Base-by-base conservation (phyloP, 768 basidiomycete species). In the Tricholoma matsutake region DNA sequence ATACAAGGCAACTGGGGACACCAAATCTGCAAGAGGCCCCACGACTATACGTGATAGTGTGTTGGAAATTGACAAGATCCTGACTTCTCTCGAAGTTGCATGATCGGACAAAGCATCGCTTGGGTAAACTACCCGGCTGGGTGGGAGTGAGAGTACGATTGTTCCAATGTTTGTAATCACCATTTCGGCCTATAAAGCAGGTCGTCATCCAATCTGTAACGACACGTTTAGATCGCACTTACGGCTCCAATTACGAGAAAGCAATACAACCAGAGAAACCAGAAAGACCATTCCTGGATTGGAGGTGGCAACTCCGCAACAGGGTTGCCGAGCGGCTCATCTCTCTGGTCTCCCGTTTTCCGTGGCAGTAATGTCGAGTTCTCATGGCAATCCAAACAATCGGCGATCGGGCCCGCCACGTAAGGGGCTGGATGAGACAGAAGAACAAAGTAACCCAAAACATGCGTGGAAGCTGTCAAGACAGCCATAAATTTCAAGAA, bases 141-240 rank as follows among this genome's bases (percentile, higher is more conserved):
- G 67, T 8, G 85, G 83, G 35, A 92, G 80, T 13, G 91, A 86
- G 4, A 87, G 73, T 13, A 88, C 81, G 55, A 93, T 88, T 1
- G 88, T 85, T 37, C 90, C 91, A 52, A 94, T 86, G 67, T 92
- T 94, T 18, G 90, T 87, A 18, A 93, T 86, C 20, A 94, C 79
- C 90, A 91, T 92, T 71, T 92, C 91, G 51, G 82, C 83, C 88
- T 91, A 41, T 8, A 47, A 10, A 31, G 41, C 54, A 16, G 59
- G n/a, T n/a, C n/a, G 58, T 45, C 54, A 56, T 49, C 18, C 54
- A 29, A 64, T 25, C 49, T 6, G 37, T 9, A 25, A 6, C 8
- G 7, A 25, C 25, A 57, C 41, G 49, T n/a, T 29, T 18, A 28
- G 25, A 37, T 35, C 37, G 55, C 8, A 81, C 89, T 75, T 67